Conservation (phyloP, 2,329 filamentous ascomycete genomes). For the Blastomyces gilchristii region DNA sequence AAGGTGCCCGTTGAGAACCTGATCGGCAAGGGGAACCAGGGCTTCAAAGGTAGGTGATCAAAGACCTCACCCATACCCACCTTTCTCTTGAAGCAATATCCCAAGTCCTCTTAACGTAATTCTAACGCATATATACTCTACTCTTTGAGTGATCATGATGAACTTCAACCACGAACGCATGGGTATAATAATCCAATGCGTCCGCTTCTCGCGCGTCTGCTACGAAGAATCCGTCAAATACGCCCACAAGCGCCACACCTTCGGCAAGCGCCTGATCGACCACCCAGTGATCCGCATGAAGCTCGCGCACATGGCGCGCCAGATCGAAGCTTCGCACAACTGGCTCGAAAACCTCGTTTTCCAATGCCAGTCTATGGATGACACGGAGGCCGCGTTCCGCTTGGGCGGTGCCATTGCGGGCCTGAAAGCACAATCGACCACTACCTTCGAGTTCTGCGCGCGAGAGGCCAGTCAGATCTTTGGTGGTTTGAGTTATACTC, state of each 20-base stretch:
- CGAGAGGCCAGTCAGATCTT: constrained; percentile 96
- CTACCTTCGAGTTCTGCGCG: constrained; percentile 96
- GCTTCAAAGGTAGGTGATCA: constrained; percentile 61
- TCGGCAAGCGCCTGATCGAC: constrained; percentile 91
- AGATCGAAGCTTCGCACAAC: constrained; percentile 93
- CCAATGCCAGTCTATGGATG: constrained; percentile 86
- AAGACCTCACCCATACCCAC: neutral
- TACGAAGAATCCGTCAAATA: constrained; percentile 96
- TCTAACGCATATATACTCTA: neutral
- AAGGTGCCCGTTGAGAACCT: constrained; percentile 99
- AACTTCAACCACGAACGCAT: constrained; percentile 99
- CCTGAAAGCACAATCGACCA: constrained; percentile 86
- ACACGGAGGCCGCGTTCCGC: constrained; percentile 90
- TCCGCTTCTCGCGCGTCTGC: constrained; percentile 92
- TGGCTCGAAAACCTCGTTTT: constrained; percentile 95
- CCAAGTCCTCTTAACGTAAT: constrained; percentile 5
- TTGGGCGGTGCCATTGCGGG: constrained; percentile 89
- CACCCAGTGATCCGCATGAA: constrained; percentile 97
- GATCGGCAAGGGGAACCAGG: constrained; percentile 94
- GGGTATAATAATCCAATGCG: constrained; percentile 93
- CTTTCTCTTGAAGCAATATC: neutral
- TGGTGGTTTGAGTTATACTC: constrained; percentile 80
- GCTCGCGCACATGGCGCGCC: constrained; percentile 94
- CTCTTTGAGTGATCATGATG: constrained; percentile 74
- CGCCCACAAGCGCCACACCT: constrained; percentile 91